These are phyloP conservation scores for Vanderwaltozyma tropicalis DNA, from an alignment of 805 yeast genomes.

Conservation along the genomic window DNA sequence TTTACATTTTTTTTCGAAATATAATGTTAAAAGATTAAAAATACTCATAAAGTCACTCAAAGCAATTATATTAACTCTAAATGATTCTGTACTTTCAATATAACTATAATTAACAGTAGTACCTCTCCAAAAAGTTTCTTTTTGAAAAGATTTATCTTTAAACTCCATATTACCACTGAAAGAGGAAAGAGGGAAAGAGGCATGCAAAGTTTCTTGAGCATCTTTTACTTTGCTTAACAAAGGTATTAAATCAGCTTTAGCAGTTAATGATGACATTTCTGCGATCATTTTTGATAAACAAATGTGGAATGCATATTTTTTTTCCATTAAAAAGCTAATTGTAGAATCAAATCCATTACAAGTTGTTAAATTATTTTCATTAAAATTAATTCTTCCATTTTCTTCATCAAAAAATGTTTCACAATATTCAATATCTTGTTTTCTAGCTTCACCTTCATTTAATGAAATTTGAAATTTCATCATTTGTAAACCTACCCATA, in stretches of 20 bases:
- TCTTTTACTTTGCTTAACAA: conserved; percentile 7
- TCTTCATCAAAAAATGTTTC: conserved; percentile 2
- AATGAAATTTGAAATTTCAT: conserved; percentile 5
- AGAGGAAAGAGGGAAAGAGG: too few species aligned
- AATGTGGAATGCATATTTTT: conserved; percentile 11
- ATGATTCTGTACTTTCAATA: conserved; percentile 5
- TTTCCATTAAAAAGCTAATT: conserved; percentile 7
- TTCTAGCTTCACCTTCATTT: conserved; percentile 1
- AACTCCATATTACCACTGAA: too few species aligned
- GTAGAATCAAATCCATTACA: conserved; percentile 3
- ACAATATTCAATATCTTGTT: conserved; percentile 4
- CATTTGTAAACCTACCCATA: conserved; percentile 16
- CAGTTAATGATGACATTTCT: conserved; percentile 1
- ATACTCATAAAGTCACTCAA: conserved; percentile 6
- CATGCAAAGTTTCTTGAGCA: conserved; percentile 4
- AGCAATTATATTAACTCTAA: conserved; percentile 10
- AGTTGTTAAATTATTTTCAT: background rate
- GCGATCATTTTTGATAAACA: conserved; percentile 5
- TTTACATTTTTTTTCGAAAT: conserved; percentile 10
- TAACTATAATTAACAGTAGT: conserved; percentile 4
- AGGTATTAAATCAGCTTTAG: conserved; percentile 3
- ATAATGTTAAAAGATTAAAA: conserved; percentile 4
- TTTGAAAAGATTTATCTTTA: too few species aligned
- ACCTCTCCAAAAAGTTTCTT: conserved; percentile 5
- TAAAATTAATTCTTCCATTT: background rate